Conservation (phyloP, 2,329 filamentous ascomycete genomes). For the Magnaporthiopsis incrustans region DNA sequence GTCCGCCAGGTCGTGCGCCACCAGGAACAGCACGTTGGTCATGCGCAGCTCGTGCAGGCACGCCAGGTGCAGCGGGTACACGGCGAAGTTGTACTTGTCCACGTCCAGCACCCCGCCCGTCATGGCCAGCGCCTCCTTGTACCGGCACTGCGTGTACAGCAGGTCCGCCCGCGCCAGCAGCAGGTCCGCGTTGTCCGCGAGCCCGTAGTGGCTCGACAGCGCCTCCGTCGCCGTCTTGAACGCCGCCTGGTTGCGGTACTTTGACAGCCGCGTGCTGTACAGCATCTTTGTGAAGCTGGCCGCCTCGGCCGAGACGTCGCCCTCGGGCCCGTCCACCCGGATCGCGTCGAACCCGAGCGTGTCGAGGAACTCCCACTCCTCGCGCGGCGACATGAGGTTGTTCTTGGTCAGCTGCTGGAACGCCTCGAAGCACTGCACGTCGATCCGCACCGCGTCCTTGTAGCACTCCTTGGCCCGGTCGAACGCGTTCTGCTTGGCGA, state of each 20-base stretch:
- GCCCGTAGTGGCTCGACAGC: constrained; percentile 86
- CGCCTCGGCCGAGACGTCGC: constrained; percentile 64
- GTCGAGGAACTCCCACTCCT: constrained; percentile 84
- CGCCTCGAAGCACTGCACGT: constrained; percentile 96
- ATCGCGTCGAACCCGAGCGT: constrained; percentile 87
- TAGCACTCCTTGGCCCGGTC: constrained; percentile 97
- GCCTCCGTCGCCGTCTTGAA: constrained; percentile 84
- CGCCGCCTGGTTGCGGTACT: constrained; percentile 80
- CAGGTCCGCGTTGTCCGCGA: constrained; percentile 80
- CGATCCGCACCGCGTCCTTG: constrained; percentile 92
- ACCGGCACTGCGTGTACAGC: constrained; percentile 89
- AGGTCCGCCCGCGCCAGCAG: constrained; percentile 84
- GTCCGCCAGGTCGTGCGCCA: constrained; percentile 88
- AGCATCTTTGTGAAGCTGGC: constrained; percentile 93
- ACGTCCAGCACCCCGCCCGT: constrained; percentile 75
- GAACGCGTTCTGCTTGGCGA: constrained; percentile 94
- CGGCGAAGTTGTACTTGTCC: constrained; percentile 81
- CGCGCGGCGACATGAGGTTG: constrained; percentile 77
- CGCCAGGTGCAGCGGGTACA: constrained; percentile 86
- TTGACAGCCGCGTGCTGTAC: constrained; percentile 90
- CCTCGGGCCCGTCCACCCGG: constrained; percentile 45
- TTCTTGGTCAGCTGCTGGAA: constrained; percentile 98
- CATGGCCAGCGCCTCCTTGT: constrained; percentile 75
- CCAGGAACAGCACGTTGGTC: constrained; percentile 82
- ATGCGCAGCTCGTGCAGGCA: constrained; percentile 81